Percentiles rank a stretch among this genome's conserved stretches.
phyloP scores from a whole-genome alignment of 2,329 filamentous ascomycete species.

The Phoma sp. region DNA sequence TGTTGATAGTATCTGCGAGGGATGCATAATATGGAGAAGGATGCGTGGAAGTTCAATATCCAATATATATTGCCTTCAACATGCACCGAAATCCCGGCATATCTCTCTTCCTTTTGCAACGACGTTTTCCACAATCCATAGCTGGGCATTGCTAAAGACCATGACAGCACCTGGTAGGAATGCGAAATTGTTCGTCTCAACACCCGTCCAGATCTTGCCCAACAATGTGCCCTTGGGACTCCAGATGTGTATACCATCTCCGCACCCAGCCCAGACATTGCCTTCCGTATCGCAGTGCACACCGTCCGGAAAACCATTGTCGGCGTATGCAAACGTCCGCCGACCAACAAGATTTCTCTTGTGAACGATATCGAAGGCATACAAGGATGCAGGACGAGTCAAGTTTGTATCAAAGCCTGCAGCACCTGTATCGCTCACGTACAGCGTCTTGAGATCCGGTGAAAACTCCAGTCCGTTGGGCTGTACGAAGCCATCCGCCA shows the following conservation, averaged over 20 bases:
- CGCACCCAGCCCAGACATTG: slow-evolving; percentile 63
- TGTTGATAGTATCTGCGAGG: too few relatives aligned
- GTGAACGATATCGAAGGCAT: slow-evolving; percentile 52
- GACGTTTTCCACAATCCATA: slow-evolving; percentile 47
- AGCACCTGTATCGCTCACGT: slow-evolving; percentile 58
- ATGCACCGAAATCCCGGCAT: slow-evolving; percentile 41
- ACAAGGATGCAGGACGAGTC: slow-evolving; percentile 51
- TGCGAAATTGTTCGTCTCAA: slow-evolving; percentile 46
- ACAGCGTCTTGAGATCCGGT: slow-evolving; percentile 53
- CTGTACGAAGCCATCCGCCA: slow-evolving; percentile 52
- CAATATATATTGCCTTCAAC: background rate
- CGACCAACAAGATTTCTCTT: slow-evolving; percentile 45
- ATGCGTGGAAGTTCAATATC: too few relatives aligned
- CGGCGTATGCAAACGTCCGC: slow-evolving; percentile 62
- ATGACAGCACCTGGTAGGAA: slow-evolving; percentile 44
- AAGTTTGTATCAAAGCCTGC: slow-evolving; percentile 38
- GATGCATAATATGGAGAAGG: too few relatives aligned
- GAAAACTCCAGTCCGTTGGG: slow-evolving; percentile 56
- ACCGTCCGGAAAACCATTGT: slow-evolving; percentile 65
- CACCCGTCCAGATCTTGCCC: slow-evolving; percentile 63
- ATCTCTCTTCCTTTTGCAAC: slow-evolving; percentile 45
- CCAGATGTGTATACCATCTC: slow-evolving; percentile 64
- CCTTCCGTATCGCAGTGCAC: slow-evolving; percentile 60
- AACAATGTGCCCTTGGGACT: slow-evolving; percentile 57
- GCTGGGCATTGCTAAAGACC: slow-evolving; percentile 44